These are phyloP conservation scores for Toxoplasma gondii DNA, from an alignment of 169 alveolate species.

Conservation along the genomic window DNA sequence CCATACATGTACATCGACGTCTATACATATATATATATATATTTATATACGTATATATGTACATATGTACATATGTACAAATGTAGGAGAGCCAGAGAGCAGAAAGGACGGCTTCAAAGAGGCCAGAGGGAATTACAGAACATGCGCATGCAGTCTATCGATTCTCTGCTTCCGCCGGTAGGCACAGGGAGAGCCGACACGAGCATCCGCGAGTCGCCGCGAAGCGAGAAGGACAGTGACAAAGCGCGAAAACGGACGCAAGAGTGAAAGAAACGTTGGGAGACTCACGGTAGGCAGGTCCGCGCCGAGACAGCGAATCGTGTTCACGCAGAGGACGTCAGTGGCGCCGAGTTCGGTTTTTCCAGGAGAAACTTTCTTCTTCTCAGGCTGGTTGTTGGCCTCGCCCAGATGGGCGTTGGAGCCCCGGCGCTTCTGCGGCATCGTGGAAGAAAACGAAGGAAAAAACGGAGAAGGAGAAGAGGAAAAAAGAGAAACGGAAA, in stretches of 20 bases:
- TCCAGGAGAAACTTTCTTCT: constrained; percentile 8
- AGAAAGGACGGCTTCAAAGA: no score
- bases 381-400: not conserved
- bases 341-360: constrained; percentile 20
- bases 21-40: not conserved
- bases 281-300: constrained; percentile 65
- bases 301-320: constrained; percentile 71
- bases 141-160: not conserved
- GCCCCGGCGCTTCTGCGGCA: not conserved
- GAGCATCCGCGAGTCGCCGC: not conserved
- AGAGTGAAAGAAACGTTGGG: not conserved
- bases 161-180: not conserved
- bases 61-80: not conserved
- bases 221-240: not conserved
- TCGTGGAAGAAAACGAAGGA: not conserved
- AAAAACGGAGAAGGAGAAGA: not conserved
- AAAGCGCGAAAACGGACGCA: not conserved
- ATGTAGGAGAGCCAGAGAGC: no score
- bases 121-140: no score
- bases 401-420: not conserved
- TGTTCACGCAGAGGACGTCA: constrained; percentile 67
- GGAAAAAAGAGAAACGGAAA: not conserved
- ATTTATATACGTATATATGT: not conserved
- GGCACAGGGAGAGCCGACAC: not conserved
- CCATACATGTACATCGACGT: not conserved